Evolutionary conservation across 768 basidiomycete genomes (phyloP), one percentile per base, ranked within the genome.

Genomic region (Calocera cornea): DNA sequence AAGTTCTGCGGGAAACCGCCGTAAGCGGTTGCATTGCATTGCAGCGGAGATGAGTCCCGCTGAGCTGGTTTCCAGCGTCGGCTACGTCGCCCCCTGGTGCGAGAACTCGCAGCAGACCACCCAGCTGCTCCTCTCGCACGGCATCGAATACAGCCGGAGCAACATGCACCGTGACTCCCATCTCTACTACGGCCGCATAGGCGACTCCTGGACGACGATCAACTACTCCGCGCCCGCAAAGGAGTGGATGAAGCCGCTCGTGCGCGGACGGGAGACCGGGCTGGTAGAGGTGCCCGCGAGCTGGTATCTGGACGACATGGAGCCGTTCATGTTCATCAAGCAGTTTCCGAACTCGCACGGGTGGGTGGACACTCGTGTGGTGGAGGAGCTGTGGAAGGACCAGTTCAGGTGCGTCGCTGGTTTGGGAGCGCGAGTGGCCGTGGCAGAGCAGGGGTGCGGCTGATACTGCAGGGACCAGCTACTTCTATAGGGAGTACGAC

Each of bases 321-420:
- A 87, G 8, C 87, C 87, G 0, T 85, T 87, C 84, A 86, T 87
- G 86, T 90, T 88, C 76, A 86, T 87, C 72, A 87, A 87, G 74
- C 79, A 80, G 27, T 81, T 79, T 64, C 75, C 84, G 0, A 88
- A 89, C 74, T 87, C 86, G 0, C 88, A 90, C 72, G 87, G 87
- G 41, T 89, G 85, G 81, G 88, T 60, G 11, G 54, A 86, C 71
- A 73, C 82, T 1, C 78, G 83, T 34, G 84, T 84, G 41, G 82
- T 88, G 2, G 86, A 88, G 70, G 81, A 89, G 66, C 79, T 89
- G 3, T 90, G 89, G 88, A 88, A 88, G 73, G 86, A 86, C 70
- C 86, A 81, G 66, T 88, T 88, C 74, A 81, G 83, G 1, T 89
- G 88, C 72, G 54, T n/a, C n/a, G n/a, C n/a, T n/a, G n/a, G n/a